Evolutionary conservation across 2,329 filamentous ascomycete genomes (phyloP).

Genomic region (Didymella lethalis): DNA sequence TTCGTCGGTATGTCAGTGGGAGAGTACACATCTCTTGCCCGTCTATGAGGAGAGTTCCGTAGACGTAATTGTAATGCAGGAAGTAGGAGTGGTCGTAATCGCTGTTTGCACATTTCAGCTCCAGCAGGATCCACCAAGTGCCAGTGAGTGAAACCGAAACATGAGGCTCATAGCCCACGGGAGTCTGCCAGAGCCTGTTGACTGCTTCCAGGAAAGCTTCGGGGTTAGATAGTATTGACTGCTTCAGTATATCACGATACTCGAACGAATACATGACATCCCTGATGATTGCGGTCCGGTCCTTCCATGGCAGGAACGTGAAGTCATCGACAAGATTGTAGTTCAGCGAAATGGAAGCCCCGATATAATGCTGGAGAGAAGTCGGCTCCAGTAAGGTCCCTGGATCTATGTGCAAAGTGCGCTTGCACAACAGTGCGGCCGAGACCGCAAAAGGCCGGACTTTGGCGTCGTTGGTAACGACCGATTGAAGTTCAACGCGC

Average conservation of each 20-base stretch:
- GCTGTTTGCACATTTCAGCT: conserved; percentile 18
- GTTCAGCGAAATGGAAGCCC: conserved; percentile 56
- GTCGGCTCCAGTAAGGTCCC: neutral
- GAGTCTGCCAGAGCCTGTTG: conserved; percentile 54
- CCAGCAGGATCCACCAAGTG: conserved; percentile 48
- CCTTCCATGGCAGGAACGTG: conserved; percentile 39
- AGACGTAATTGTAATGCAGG: conserved; percentile 57
- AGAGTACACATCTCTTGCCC: conserved; percentile 61
- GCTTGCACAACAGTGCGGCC: conserved; percentile 64
- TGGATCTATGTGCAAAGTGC: conserved; percentile 53
- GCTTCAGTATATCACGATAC: conserved; percentile 48
- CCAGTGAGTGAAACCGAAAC: conserved; percentile 22
- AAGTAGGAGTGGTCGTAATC: conserved; percentile 36
- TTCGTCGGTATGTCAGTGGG: conserved; percentile 59
- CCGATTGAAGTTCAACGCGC: conserved; percentile 58
- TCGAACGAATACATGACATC: conserved; percentile 57
- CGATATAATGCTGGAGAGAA: conserved; percentile 45
- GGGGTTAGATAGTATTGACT: conserved; percentile 45
- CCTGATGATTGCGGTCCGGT: conserved; percentile 55
- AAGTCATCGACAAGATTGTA: conserved; percentile 56
- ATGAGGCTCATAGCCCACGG: conserved; percentile 24
- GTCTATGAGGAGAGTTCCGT: conserved; percentile 60
- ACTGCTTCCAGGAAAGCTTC: conserved; percentile 49
- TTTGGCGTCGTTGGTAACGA: conserved; percentile 50
- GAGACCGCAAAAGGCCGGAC: conserved; percentile 60